Percentiles rank a stretch among this genome's conserved stretches.
Evolutionary conservation across 2,329 filamentous ascomycete genomes (phyloP).

Genomic region (Plenodomus tracheiphilus): DNA sequence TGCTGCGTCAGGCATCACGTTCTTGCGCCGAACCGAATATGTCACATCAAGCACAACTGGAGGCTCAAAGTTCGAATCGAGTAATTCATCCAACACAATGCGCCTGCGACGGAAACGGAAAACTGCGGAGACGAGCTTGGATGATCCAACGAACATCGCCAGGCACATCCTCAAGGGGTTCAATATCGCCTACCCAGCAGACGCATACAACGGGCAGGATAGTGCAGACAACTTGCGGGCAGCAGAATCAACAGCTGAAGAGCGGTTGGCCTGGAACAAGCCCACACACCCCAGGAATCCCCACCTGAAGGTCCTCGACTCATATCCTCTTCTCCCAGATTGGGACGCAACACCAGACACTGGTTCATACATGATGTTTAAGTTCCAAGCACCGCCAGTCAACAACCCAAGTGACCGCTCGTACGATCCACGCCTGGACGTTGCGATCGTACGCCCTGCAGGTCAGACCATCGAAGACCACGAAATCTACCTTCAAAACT

Average conservation of each 20-base stretch:
- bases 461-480: conserved; percentile 57
- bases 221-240: conserved; percentile 57
- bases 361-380: conserved; percentile 62
- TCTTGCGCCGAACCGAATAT: conserved; percentile 94
- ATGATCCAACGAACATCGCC: conserved; percentile 64
- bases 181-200: conserved; percentile 64
- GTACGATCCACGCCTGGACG: conserved; percentile 64
- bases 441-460: conserved; percentile 59
- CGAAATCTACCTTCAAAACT: conserved; percentile 54
- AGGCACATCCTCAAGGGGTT: conserved; percentile 66
- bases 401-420: conserved; percentile 48
- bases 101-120: conserved; percentile 45
- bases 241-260: conserved; percentile 57
- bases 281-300: conserved; percentile 64
- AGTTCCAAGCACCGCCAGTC: conserved; percentile 64
- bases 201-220: conserved; percentile 71
- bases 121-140: conserved; percentile 47
- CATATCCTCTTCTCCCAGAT: conserved; percentile 64
- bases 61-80: conserved; percentile 54
- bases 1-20: conserved; percentile 79
- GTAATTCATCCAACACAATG: conserved; percentile 52
- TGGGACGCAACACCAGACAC: conserved; percentile 62
- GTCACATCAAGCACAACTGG: conserved; percentile 63
- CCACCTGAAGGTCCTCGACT: conserved; percentile 60
- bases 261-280: conserved; percentile 61